Evolutionary conservation across 306 rosid genomes (phyloP).

Genomic region (Myrica gale): DNA sequence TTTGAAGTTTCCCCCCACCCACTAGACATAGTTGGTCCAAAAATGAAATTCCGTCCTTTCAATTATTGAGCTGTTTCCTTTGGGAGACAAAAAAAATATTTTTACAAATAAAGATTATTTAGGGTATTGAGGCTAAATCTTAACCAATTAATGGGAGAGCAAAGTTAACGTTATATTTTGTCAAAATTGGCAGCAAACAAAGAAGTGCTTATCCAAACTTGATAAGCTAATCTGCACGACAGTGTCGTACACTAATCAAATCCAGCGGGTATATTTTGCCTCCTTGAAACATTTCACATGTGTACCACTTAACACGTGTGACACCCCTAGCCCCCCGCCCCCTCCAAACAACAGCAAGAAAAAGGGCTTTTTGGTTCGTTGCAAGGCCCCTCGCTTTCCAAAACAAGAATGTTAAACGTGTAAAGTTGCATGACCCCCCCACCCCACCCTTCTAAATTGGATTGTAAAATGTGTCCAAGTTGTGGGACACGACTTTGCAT

Average conservation of each 20-base stretch:
- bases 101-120: too few species aligned
- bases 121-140: too few species aligned
- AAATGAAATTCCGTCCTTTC: too few species aligned
- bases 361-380: background rate
- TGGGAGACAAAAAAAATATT: too few species aligned
- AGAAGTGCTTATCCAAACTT: background rate
- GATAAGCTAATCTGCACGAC: background rate
- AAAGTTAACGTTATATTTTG: background rate
- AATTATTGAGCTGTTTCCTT: too few species aligned
- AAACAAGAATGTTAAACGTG: conserved; percentile 10
- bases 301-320: too few species aligned
- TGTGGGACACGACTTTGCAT: conserved; percentile 13
- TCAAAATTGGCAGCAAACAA: background rate
- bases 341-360: too few species aligned
- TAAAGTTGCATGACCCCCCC: background rate
- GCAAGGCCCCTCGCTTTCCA: conserved; percentile 14
- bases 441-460: background rate
- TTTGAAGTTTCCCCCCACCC: too few species aligned
- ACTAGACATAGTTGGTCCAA: too few species aligned
- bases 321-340: too few species aligned
- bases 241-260: conserved; percentile 12
- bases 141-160: too few species aligned
- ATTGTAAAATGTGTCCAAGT: background rate
- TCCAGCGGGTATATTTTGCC: conserved; percentile 1
- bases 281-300: conserved; percentile 21